phyloP scores from a whole-genome alignment of 208 protist genomes.

The Acanthamoeba healyi region DNA sequence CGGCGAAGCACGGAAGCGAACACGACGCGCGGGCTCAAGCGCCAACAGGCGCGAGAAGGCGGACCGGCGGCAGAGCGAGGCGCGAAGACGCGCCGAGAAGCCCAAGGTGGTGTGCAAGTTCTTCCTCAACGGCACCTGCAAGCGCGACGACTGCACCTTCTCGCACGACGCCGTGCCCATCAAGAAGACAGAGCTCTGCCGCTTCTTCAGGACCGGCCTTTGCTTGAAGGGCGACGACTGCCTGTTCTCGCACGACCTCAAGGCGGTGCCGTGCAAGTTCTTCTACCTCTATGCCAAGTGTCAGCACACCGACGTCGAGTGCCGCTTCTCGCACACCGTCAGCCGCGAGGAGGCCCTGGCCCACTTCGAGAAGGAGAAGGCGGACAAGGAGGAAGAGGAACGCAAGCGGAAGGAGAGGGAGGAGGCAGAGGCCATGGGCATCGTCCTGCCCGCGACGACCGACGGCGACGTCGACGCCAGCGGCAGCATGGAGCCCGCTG shows the following conservation, averaged over 20 bases:
- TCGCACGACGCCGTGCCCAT: conserved; percentile 53
- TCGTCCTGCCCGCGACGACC: neutral
- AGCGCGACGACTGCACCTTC: conserved; percentile 13
- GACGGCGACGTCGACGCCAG: neutral
- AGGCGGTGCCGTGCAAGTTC: conserved; percentile 55
- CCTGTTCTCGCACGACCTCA: conserved; percentile 47
- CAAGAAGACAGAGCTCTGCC: conserved; percentile 27
- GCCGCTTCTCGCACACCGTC: conserved; percentile 52
- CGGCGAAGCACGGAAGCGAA: no score
- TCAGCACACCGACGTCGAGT: conserved; percentile 16
- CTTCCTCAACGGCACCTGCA: conserved; percentile 40
- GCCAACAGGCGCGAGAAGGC: neutral
- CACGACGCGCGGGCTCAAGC: neutral
- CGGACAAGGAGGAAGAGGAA: conserved; percentile 2
- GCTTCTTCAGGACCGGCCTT: conserved; percentile 31
- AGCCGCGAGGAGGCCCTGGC: neutral
- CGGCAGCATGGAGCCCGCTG: no score
- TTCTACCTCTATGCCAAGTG: conserved; percentile 39
- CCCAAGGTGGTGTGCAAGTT: conserved; percentile 48
- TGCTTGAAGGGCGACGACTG: conserved; percentile 54
- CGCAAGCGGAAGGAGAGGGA: neutral
- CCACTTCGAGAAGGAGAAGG: conserved; percentile 1
- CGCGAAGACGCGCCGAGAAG: neutral
- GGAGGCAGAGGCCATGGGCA: neutral
- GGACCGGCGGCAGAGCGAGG: neutral